These are phyloP conservation scores for Croton laevigatus DNA, from an alignment of 441 rosid species.

Conservation along the genomic window DNA sequence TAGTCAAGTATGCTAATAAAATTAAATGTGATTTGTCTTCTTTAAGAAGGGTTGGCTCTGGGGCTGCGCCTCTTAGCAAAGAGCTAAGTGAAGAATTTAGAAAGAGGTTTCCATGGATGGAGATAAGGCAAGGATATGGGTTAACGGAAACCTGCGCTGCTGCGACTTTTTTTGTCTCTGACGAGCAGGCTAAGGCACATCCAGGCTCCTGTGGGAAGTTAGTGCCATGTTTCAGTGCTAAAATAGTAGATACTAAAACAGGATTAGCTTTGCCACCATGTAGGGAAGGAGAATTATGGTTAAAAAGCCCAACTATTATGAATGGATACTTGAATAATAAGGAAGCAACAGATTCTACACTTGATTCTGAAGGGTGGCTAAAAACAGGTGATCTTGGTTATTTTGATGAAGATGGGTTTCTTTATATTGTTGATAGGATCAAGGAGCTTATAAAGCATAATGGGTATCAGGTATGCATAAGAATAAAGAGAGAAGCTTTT, in stretches of 20 bases:
- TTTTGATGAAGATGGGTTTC: conserved; percentile 56
- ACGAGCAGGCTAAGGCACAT: conserved; percentile 35
- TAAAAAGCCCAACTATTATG: conserved; percentile 52
- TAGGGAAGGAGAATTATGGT: conserved; percentile 51
- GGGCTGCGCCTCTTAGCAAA: conserved; percentile 68
- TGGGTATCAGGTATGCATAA: conserved; percentile 50
- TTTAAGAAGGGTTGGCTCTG: conserved; percentile 44
- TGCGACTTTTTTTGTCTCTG: conserved; percentile 24
- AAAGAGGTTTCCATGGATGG: conserved; percentile 55
- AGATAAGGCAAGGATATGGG: conserved; percentile 66
- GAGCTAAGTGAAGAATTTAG: conserved; percentile 44
- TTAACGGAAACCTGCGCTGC: conserved; percentile 59
- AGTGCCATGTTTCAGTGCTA: conserved; percentile 42
- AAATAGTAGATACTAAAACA: conserved; percentile 45
- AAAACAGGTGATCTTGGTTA: conserved; percentile 66
- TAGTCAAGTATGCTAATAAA: conserved; percentile 40
- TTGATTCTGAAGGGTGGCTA: conserved; percentile 55
- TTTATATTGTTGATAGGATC: conserved; percentile 53
- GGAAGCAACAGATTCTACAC: conserved; percentile 46
- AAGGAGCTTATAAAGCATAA: conserved; percentile 77
- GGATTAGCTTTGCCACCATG: conserved; percentile 39
- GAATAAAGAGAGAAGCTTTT: neutral
- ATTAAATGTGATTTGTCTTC: conserved; percentile 34
- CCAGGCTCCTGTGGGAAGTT: conserved; percentile 47
- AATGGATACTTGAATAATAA: conserved; percentile 46